Evolutionary conservation across 1,139 yeast genomes (phyloP).

Genomic region (Blastobotrys aristatus): DNA sequence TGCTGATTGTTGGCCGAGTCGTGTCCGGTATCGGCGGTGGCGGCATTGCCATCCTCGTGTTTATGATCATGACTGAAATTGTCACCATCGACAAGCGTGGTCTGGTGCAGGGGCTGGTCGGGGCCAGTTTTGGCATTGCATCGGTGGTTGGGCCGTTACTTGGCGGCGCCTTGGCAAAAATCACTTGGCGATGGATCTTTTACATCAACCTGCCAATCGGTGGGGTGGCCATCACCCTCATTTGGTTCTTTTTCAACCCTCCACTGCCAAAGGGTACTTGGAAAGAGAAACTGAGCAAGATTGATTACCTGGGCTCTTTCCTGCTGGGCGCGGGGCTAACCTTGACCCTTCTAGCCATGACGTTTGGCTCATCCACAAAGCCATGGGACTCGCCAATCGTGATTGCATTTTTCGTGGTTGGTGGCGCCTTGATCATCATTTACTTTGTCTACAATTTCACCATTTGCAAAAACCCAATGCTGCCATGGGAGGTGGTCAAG

Average conservation of each 20-base stretch:
- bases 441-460: conserved; percentile 49
- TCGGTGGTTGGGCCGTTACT: conserved; percentile 61
- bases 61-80: conserved; percentile 55
- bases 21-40: conserved; percentile 73
- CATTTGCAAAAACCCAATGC: conserved; percentile 42
- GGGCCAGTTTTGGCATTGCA: conserved; percentile 50
- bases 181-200: conserved; percentile 76
- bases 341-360: conserved; percentile 43
- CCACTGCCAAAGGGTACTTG: conserved; percentile 43
- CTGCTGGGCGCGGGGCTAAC: conserved; percentile 41
- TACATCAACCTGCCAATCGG: conserved; percentile 66
- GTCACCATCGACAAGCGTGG: conserved; percentile 59
- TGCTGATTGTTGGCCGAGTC: conserved; percentile 65
- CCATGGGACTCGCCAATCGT: conserved; percentile 54
- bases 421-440: conserved; percentile 40
- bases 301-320: conserved; percentile 47
- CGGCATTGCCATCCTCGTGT: conserved; percentile 56
- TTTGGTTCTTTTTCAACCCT: conserved; percentile 50
- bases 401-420: conserved; percentile 49
- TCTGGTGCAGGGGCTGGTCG: conserved; percentile 45
- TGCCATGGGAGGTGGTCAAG: conserved; percentile 40
- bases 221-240: conserved; percentile 46
- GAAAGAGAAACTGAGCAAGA: conserved; percentile 37
- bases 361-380: conserved; percentile 44
- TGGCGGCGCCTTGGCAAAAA: conserved; percentile 53